Evolutionary conservation across 2,329 filamentous ascomycete species (phyloP), one percentile per base, ranked within the genome.

Genomic region (Cladosporium halotolerans): DNA sequence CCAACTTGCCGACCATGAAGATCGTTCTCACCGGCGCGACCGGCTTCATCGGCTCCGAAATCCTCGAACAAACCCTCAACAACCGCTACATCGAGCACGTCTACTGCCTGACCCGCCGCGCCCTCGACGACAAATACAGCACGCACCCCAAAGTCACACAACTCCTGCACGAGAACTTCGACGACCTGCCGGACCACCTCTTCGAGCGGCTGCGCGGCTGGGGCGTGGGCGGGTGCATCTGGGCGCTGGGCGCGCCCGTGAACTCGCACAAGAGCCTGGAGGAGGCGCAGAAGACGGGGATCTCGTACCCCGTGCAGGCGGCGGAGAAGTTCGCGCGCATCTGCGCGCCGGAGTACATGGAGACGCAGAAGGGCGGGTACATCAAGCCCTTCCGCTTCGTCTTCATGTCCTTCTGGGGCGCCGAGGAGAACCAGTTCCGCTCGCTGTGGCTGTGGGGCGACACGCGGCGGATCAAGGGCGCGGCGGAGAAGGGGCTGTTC

Each of bases 21-120:
- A 70, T 84, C 60, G 76, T 85, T 55, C 69, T 85, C 34, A 74
- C 78, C 6, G 81, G 81, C 45, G 71, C 72, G 18, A 84, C 80
- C n/a, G 81, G 82, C 58, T 75, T 76, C 60, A 73, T 82, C 53
- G 82, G 81, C 52, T 62, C 68, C 31, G 76, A 78, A 60, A 72
- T 82, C 31, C 72, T 84, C 49, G 64, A 69, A 8, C 74, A 78
- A 58, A 78, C 76, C 61, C 72, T 84, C 51, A 58, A 56, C 3
- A 71, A 77, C 62, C 67, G 73, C 14, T 67, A 68, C 60, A 78
- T 85, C 66, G 76, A 73, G 2, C 64, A 68, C 59, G 58, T 69
- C 57, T 67, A 66, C 61, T 60, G 62, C 60, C 57, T 70, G 11
- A 63, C 62, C 23, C 64, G 67, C 38, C 62, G 62, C 19, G 62